Conservation (phyloP, 164 flowering plant genomes). For the Echeveria elegans region DNA sequence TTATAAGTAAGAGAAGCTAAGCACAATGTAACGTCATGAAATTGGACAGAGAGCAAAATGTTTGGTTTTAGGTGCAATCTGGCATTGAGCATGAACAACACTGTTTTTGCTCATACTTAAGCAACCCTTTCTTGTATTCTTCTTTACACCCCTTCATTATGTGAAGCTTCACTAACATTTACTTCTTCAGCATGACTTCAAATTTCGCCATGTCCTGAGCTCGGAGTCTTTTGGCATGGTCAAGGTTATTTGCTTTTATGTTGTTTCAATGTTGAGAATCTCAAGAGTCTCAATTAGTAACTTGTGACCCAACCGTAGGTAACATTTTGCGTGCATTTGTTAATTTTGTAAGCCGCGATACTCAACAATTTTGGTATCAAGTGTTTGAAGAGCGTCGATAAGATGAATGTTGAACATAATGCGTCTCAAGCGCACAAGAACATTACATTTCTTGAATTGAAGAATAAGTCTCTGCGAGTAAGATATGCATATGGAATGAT, state of each 20-base stretch:
- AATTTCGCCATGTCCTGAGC: not conserved
- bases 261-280: no score
- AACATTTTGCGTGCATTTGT: no score
- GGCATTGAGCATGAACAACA: not conserved
- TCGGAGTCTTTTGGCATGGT: not conserved
- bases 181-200: not conserved
- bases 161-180: not conserved
- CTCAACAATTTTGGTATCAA: not conserved
- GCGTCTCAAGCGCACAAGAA: slow-evolving; percentile 15
- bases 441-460: slow-evolving; percentile 20
- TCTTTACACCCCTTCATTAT: not conserved
- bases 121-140: not conserved
- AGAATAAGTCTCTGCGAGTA: slow-evolving; percentile 41
- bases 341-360: not conserved
- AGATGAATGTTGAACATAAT: slow-evolving; percentile 11
- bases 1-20: not conserved
- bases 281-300: no score
- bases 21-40: not conserved
- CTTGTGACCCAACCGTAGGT: no score
- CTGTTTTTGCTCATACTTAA: not conserved
- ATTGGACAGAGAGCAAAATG: not conserved
- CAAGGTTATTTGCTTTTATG: no score
- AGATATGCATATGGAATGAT: slow-evolving; percentile 63
- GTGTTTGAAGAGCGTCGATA: not conserved
- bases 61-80: not conserved